These are phyloP conservation scores for Trichoderma sp. DNA, from an alignment of 2,329 filamentous ascomycete species.

Conservation along the genomic window DNA sequence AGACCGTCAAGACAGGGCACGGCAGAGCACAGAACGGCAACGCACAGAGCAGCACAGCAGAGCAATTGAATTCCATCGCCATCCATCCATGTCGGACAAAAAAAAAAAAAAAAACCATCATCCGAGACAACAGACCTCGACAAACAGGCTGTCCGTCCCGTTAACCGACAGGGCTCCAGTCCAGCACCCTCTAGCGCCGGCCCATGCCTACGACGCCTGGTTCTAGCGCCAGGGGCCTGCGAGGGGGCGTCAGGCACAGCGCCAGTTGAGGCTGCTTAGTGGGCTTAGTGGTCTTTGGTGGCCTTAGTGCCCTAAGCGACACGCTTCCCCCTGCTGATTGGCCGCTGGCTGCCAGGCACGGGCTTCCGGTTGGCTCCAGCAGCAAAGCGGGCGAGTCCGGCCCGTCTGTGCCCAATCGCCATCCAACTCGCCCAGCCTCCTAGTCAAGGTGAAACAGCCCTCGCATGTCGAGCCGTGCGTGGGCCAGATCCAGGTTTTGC, in stretches of 20 bases:
- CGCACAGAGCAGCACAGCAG: too few relatives aligned
- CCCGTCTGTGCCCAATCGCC: slow-evolving; percentile 17
- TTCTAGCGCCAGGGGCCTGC: slow-evolving; percentile 4
- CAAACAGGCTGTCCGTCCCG: neutral
- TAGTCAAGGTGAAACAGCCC: slow-evolving; percentile 19
- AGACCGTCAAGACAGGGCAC: neutral
- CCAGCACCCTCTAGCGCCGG: slow-evolving; percentile 9
- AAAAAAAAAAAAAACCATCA: neutral
- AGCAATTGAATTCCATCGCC: too few relatives aligned
- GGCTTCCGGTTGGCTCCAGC: slow-evolving; percentile 21
- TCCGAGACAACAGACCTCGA: too few relatives aligned
- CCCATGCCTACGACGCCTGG: too few relatives aligned
- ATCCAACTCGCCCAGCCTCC: neutral
- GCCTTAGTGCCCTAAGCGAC: neutral
- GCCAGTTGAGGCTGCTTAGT: slow-evolving; percentile 1
- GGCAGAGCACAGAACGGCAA: neutral
- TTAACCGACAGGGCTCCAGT: slow-evolving; percentile 2
- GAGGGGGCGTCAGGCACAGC: slow-evolving; percentile 2
- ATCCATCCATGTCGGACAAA: neutral
- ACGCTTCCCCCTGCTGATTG: slow-evolving; percentile 11
- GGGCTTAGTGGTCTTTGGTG: too few relatives aligned
- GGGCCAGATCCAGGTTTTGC: slow-evolving; percentile 1
- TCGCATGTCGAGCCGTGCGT: slow-evolving; percentile 4
- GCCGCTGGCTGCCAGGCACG: slow-evolving; percentile 21
- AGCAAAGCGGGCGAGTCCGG: neutral